Base-by-base conservation (phyloP, 1,284 basidiomycete genomes). In the Mycena sp. region DNA sequence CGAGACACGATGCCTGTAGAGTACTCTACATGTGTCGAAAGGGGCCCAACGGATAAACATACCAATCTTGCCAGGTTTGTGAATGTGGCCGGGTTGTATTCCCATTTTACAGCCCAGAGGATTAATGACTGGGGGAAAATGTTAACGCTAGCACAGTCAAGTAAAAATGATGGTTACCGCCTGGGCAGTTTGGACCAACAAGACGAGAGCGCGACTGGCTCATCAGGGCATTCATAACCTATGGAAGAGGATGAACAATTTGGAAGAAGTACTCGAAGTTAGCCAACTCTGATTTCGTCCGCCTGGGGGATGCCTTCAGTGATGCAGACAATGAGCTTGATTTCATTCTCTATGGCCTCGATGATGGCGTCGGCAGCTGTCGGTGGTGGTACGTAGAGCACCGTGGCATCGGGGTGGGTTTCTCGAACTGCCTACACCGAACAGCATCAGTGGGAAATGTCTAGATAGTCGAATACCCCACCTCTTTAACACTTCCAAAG, bases 81-180 rank as follows among this genome's bases (percentile, higher is more conserved):
- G 97, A 72, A 99, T 97, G 76, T 98, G 95, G 41, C 96, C 97
- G 26, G 98, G 98, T 83, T 99, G 97, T 77, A 99, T 99, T 66
- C 98, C 98, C 89, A 99, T 99, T 85, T 99, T 99, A 85, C 98
- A 99, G 17, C 97, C 97, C 60, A 93, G 86, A 28, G 96, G 95
- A 76, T 96, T 96, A 75, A 99, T 99, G 73, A 99, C 91, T 83
- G 54, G 12, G 54, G 35, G 21, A 19, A 53, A 44, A 44, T 40
- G 32, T 25, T 58, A 23, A 21, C 44, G 11, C 6, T 28, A 16
- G 14, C 40, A 14, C 7, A 40, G 11, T 7, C 17, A 40, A 17
- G 46, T 4, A n/a, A 25, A 26, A 35, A 35, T 14, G 44, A 19
- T 10, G 69, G 77, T 65, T 60, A 78, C 82, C 76, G 77, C 98